A percentile compares a stretch with the other conserved stretches of the same genome.
These are phyloP conservation scores for Trichophyton verrucosum DNA, from an alignment of 2,329 filamentous ascomycete species.

Conservation along the genomic window DNA sequence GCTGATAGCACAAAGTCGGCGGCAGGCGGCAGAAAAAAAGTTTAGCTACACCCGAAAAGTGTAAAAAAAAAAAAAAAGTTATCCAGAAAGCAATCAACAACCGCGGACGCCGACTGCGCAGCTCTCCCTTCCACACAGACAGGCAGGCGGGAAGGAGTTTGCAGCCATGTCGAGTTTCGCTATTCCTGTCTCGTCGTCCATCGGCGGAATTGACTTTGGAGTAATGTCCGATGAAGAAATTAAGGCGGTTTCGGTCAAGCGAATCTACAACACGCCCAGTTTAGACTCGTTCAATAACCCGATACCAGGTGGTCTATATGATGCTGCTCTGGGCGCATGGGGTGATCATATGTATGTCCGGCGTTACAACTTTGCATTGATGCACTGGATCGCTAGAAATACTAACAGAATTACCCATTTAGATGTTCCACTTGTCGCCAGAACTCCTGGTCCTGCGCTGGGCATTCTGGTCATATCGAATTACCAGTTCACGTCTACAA, in stretches of 20 bases:
- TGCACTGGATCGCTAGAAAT: not conserved
- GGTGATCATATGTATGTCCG: slow-evolving; percentile 61
- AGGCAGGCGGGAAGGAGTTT: not conserved
- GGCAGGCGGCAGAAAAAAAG: slow-evolving; percentile 28
- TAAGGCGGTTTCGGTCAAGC: slow-evolving; percentile 77
- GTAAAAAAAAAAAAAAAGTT: slow-evolving; percentile 2
- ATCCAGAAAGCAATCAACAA: not conserved
- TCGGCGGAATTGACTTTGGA: slow-evolving; percentile 79
- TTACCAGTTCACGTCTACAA: slow-evolving; percentile 90
- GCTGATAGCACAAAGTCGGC: slow-evolving; percentile 18
- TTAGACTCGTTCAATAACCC: slow-evolving; percentile 87
- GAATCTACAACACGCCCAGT: slow-evolving; percentile 85
- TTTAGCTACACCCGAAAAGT: slow-evolving; percentile 15
- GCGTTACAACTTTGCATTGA: not conserved
- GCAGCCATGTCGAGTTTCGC: slow-evolving; percentile 36
- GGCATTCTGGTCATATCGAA: slow-evolving; percentile 90
- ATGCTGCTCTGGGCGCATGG: slow-evolving; percentile 81
- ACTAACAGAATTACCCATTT: slow-evolving; percentile 6
- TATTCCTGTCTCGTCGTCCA: slow-evolving; percentile 69
- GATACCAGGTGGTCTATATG: slow-evolving; percentile 81
- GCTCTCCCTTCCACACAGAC: not conserved
- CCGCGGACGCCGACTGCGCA: not conserved
- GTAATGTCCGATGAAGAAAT: slow-evolving; percentile 76
- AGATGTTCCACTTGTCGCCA: slow-evolving; percentile 91
- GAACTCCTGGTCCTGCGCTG: slow-evolving; percentile 68